These are phyloP conservation scores for Aspergillus puulaauensis DNA, from an alignment of 2,329 filamentous ascomycete genomes.

Conservation along the genomic window DNA sequence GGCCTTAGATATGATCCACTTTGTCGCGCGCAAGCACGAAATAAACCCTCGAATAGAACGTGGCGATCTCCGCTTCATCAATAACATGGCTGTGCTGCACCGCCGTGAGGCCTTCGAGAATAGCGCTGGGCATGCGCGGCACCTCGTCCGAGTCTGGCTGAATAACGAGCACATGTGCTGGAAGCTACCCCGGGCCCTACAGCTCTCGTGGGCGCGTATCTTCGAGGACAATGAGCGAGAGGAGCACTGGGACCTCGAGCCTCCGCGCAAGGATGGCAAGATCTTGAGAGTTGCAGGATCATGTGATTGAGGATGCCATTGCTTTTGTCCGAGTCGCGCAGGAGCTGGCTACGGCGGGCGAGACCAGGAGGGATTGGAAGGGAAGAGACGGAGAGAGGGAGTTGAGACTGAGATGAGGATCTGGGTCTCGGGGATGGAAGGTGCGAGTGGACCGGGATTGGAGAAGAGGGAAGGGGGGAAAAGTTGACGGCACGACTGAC, in stretches of 20 bases:
- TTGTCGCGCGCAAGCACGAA: conserved; percentile 11
- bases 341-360: not conserved
- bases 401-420: not conserved
- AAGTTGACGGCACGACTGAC: conserved; percentile 1
- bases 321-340: not conserved
- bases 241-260: conserved; percentile 13
- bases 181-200: conserved; percentile 10
- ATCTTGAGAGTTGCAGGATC: conserved; percentile 13
- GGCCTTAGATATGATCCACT: conserved; percentile 11
- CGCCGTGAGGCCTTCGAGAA: conserved; percentile 13
- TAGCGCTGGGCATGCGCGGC: conserved; percentile 6
- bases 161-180: conserved; percentile 12
- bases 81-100: conserved; percentile 14
- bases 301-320: conserved; percentile 7
- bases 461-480: not conserved
- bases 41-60: conserved; percentile 12
- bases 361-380: not conserved
- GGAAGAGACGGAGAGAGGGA: not conserved
- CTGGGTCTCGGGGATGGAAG: not conserved
- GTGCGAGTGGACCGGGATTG: not conserved
- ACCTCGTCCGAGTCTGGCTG: conserved; percentile 12
- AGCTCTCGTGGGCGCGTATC: conserved; percentile 13
- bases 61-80: conserved; percentile 14
- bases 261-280: conserved; percentile 8
- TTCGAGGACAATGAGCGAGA: conserved; percentile 12